Conservation (phyloP, 208 protist species). For the Vickermania ingenoplastis region DNA sequence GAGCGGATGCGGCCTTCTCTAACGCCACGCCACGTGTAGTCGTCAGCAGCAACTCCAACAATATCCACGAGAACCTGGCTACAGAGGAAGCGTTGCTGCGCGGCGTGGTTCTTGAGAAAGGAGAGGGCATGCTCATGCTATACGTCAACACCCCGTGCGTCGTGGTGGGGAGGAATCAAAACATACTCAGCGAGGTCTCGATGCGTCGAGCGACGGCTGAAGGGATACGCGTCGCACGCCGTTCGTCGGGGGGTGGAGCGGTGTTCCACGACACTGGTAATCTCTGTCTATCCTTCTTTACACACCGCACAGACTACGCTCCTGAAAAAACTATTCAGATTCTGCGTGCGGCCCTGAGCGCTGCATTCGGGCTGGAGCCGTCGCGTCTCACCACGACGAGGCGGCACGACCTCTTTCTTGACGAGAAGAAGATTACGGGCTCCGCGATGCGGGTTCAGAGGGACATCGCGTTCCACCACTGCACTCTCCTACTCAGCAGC, state of each 20-base stretch:
- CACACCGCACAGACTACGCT: constrained; percentile 50
- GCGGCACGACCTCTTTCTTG: constrained; percentile 76
- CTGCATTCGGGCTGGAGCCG: constrained; percentile 22
- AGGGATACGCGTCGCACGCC: constrained; percentile 50
- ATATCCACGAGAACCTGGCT: constrained; percentile 67
- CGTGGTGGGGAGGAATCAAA: constrained; percentile 80
- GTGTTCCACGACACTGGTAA: constrained; percentile 82
- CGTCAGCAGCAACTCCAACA: constrained; percentile 27
- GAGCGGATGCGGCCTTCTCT: no score
- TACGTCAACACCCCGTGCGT: constrained; percentile 80
- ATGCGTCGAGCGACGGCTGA: constrained; percentile 26
- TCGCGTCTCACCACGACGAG: constrained; percentile 46
- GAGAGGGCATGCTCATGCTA: constrained; percentile 36
- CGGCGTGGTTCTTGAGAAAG: constrained; percentile 26
- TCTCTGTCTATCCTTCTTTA: constrained; percentile 77
- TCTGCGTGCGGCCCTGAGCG: constrained; percentile 36
- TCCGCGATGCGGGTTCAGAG: constrained; percentile 85
- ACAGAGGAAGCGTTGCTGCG: constrained; percentile 67
- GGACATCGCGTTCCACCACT: constrained; percentile 78
- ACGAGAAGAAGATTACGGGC: constrained; percentile 76
- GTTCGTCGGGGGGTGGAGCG: constrained; percentile 68
- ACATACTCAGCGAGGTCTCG: constrained; percentile 55
- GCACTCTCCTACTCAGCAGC: constrained; percentile 66
- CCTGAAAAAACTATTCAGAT: constrained; percentile 71
- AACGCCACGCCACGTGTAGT: no score